Evolutionary conservation across 2,329 filamentous ascomycete species (phyloP), one percentile per base, ranked within the genome.

Genomic region (Zasmidium citrigriseum): DNA sequence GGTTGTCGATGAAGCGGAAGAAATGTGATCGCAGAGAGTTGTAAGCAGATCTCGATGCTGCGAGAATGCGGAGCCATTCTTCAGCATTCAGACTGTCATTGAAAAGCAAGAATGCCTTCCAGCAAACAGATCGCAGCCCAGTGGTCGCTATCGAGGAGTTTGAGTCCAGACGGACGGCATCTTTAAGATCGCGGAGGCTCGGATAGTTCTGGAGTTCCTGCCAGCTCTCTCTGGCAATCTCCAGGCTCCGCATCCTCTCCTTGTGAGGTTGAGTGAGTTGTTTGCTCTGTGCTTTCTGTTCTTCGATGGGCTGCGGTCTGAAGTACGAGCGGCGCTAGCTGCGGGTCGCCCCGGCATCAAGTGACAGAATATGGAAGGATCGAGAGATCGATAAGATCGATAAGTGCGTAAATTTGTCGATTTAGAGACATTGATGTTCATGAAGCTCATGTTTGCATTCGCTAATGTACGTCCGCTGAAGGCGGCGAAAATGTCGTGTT

Each of bases 71-170:
- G 29, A 82, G 78, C 92, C 93, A 96, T 77, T 83, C 82, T 44
- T 82, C 78, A 25, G 81, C 79, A 54, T 89, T 82, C 10, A 87
- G 77, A 52, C 27, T 48, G 83, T 83, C 34, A 63, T 88, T 86
- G 71, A 92, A 93, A 25, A 96, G 80, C 47, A 97, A 79, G 73
- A 97, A 96, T 38, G 85, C 85, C 85, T 96, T 97, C 93, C 93
- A 98, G 75, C 89, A 96, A 38, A 96, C 83, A 2, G 93, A 97
- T 56, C 93, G 86, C 64, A 92, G 85, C 14, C 91, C 91, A 24
- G 51, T 64, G 22, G 62, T 64, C 22, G 62, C 64, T 38, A 58
- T 52, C 10, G 64, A 66, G 16, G 55, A 51, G 46, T 60, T 58
- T 22, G 58, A 61, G 21, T 68, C 64, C 22, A 71, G 59, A 4